Conservation (phyloP, 108 stramenopile genomes). For the Pelagomonas calceolata region DNA sequence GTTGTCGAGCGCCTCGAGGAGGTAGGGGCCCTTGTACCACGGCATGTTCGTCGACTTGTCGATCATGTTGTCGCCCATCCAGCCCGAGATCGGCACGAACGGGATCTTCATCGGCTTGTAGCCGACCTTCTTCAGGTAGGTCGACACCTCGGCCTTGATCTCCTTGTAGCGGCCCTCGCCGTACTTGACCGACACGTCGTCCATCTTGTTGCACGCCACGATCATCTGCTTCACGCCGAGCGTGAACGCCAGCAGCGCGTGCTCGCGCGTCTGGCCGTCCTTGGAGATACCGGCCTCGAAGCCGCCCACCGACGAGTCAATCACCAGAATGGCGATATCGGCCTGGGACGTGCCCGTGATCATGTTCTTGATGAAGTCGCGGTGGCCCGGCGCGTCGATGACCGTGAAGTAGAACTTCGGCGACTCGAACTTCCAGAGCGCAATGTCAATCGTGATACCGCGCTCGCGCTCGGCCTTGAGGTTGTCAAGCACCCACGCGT, state of each 20-base stretch:
- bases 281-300: constrained; percentile 79
- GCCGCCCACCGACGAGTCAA: constrained; percentile 67
- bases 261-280: constrained; percentile 83
- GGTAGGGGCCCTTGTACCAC: constrained; percentile 85
- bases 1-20: constrained; percentile 82
- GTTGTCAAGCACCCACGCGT: constrained; percentile 92
- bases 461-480: constrained; percentile 89
- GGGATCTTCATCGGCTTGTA: constrained; percentile 73
- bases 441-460: constrained; percentile 88
- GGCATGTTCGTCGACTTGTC: constrained; percentile 72
- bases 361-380: constrained; percentile 86
- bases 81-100: constrained; percentile 91
- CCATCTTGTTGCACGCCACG: constrained; percentile 92
- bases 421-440: constrained; percentile 83
- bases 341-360: constrained; percentile 89
- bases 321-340: constrained; percentile 78
- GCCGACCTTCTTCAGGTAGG: constrained; percentile 52
- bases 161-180: constrained; percentile 71
- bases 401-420: constrained; percentile 74
- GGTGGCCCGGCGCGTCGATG: constrained; percentile 91
- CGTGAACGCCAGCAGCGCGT: constrained; percentile 82
- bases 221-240: constrained; percentile 94
- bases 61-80: constrained; percentile 85
- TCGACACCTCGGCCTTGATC: constrained; percentile 61
- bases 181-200: constrained; percentile 75